Percentiles rank a stretch among this genome's conserved stretches.
Evolutionary conservation across 1,139 yeast species (phyloP).

Genomic region (Pichia sp.): DNA sequence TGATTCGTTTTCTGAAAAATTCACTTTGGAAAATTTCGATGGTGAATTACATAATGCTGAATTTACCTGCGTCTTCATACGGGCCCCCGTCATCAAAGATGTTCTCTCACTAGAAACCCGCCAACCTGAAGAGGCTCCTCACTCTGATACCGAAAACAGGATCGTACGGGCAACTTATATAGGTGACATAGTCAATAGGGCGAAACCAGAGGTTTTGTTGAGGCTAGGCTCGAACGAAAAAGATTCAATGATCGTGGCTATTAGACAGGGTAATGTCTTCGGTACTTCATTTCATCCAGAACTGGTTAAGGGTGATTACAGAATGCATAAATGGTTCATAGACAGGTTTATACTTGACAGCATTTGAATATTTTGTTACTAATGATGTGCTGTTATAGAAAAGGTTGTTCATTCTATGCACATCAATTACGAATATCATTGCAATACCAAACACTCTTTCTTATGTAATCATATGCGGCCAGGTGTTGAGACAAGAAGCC

Average conservation of each 20-base stretch:
- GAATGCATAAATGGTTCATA: slow-evolving; percentile 73
- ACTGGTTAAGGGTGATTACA: slow-evolving; percentile 46
- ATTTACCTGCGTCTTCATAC: slow-evolving; percentile 63
- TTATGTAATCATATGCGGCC: too few relatives aligned
- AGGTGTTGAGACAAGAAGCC: too few relatives aligned
- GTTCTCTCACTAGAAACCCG: slow-evolving; percentile 24
- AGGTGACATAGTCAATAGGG: slow-evolving; percentile 20
- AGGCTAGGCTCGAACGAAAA: slow-evolving; percentile 29
- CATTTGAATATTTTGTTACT: not conserved
- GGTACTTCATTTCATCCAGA: slow-evolving; percentile 88
- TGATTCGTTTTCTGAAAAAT: slow-evolving; percentile 52
- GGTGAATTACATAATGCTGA: slow-evolving; percentile 33
- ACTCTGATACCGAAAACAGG: not conserved
- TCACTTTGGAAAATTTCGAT: slow-evolving; percentile 41
- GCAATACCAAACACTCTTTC: too few relatives aligned
- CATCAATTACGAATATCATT: too few relatives aligned
- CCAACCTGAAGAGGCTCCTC: not conserved
- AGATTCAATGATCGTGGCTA: slow-evolving; percentile 58
- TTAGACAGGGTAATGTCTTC: slow-evolving; percentile 59
- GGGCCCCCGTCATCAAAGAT: slow-evolving; percentile 69
- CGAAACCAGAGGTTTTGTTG: slow-evolving; percentile 41
- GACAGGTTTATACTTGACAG: slow-evolving; percentile 38
- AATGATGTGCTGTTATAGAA: too few relatives aligned
- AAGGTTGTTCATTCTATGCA: not conserved
- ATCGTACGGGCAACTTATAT: slow-evolving; percentile 2